Evolutionary conservation across 306 rosid species (phyloP).

Genomic region (Astragalus membranaceus): DNA sequence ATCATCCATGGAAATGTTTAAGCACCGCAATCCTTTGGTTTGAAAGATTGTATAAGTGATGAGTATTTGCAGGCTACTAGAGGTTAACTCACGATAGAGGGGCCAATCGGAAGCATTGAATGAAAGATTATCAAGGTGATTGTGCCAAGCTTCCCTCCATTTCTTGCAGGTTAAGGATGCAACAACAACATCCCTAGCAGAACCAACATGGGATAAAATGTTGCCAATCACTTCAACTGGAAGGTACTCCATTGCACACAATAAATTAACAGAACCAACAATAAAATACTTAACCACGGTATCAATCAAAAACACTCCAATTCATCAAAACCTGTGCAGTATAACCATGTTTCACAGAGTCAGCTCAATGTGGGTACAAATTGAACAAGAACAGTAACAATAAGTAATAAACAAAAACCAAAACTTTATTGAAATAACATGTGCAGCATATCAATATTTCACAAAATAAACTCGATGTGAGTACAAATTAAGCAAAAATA

Average conservation of each 20-base stretch:
- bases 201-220: constrained; percentile 54
- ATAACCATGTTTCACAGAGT: not conserved
- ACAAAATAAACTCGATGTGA: not conserved
- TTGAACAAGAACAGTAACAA: not conserved
- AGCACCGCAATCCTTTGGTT: constrained; percentile 46
- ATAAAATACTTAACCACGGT: not conserved
- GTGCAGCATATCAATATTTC: not conserved
- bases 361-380: not conserved
- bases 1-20: constrained; percentile 60
- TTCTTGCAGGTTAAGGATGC: constrained; percentile 77
- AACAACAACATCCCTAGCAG: constrained; percentile 77
- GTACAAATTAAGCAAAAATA: not conserved
- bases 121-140: constrained; percentile 57
- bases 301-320: not conserved
- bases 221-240: constrained; percentile 90
- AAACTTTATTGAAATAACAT: not conserved
- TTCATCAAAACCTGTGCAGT: not conserved
- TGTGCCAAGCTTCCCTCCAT: constrained; percentile 71
- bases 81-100: constrained; percentile 36
- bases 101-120: constrained; percentile 62
- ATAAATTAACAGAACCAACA: not conserved
- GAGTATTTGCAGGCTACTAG: constrained; percentile 53
- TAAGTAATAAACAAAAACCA: not conserved
- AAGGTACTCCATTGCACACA: constrained; percentile 49
- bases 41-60: constrained; percentile 81